Conservation (phyloP, 192 early-diverging fungal genomes). For the Gryganskiella cystojenkinii region DNA sequence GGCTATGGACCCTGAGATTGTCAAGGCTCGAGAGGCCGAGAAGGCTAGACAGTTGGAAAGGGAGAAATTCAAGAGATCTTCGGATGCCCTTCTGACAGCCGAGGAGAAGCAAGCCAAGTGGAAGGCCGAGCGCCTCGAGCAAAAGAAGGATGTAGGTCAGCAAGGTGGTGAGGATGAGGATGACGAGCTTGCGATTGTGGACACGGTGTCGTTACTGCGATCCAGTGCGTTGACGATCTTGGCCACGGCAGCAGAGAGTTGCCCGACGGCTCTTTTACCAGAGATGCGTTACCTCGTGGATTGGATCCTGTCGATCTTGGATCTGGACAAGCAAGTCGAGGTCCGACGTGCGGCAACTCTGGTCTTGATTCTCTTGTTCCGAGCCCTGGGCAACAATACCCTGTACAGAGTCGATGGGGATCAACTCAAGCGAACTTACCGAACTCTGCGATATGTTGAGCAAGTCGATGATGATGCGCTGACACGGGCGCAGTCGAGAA, state of each 20-base stretch:
- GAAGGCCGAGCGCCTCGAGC: constrained; percentile 8
- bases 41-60: constrained; percentile 6
- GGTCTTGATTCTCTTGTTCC: constrained; percentile 73
- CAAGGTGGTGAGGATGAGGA: background rate
- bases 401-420: constrained; percentile 66
- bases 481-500: constrained; percentile 74
- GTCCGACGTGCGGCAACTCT: constrained; percentile 79
- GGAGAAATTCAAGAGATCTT: constrained; percentile 7
- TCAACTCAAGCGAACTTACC: constrained; percentile 66
- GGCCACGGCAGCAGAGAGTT: constrained; percentile 74
- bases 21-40: constrained; percentile 26
- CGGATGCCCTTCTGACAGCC: constrained; percentile 32
- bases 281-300: constrained; percentile 74
- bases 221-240: constrained; percentile 77
- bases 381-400: constrained; percentile 68
- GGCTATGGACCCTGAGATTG: constrained; percentile 10
- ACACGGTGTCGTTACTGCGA: constrained; percentile 49
- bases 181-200: constrained; percentile 7
- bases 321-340: constrained; percentile 68
- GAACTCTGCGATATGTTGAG: constrained; percentile 69
- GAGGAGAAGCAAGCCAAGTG: constrained; percentile 41
- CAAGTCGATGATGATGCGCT: constrained; percentile 78
- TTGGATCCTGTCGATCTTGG: constrained; percentile 75
- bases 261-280: constrained; percentile 73
- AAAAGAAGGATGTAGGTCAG: background rate